Evolutionary conservation across 2,329 filamentous ascomycete genomes (phyloP), one percentile per base, ranked within the genome.

Genomic region (Alternaria postmessia): DNA sequence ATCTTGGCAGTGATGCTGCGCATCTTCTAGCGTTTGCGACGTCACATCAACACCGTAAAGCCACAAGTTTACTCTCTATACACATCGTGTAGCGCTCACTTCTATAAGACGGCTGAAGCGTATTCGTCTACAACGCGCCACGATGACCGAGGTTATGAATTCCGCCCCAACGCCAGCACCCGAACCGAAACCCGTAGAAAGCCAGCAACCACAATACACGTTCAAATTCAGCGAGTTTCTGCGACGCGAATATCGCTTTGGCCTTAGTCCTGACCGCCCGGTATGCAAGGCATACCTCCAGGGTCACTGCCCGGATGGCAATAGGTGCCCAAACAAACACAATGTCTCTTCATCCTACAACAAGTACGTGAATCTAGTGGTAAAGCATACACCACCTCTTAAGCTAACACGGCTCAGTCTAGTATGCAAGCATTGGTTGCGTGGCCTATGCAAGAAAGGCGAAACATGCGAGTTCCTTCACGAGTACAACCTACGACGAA

Each of bases 401-500:
- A 44, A 51, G 56, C 66, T 70, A 24, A 70, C 54, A 54, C 1
- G n/a, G 28, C 9, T 41, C 39, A 87, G 83, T 51, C 88, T 98
- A 16, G 94, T 99, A 62, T 99, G 95, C 88, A 99, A 99, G 83
- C 95, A 98, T 85, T 98, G 95, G 89, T 89, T 98, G 74, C 92
- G 96, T 66, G 94, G 94, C 0, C 88, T 99, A 20, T 99, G 95
- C 85, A 99, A 99, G 78, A 98, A 98, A 81, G 95, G 94, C 72
- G 91, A 97, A 75, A 88, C 89, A 69, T 99, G 95, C 88, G 95
- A 99, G 83, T 99, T 98, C 74, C 85, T 98, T 49, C 95, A 99
- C 85, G 95, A 98, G 81, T 99, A 97, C 84, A 98, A 99, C 81
- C 87, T 99, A 69, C 89, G 95, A 65, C 94, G 95, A 80, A 98